phyloP scores from a whole-genome alignment of 2,329 filamentous ascomycete species.

The Nannizziopsis barbatae region DNA sequence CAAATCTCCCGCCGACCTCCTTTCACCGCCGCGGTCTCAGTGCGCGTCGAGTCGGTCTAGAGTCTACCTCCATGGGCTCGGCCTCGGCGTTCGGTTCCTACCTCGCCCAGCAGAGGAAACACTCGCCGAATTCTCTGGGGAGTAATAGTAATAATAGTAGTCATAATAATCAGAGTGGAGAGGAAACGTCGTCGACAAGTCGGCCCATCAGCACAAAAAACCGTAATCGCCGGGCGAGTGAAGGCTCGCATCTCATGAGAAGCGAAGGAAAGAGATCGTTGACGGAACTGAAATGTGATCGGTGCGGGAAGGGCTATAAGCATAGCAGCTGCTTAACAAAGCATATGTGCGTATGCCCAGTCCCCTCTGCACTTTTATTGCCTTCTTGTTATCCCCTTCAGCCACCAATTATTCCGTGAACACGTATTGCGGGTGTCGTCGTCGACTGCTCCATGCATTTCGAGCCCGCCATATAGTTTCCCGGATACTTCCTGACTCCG shows the following conservation, averaged over 20 bases:
- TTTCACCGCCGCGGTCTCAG: conserved; percentile 44
- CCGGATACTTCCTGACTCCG: background rate
- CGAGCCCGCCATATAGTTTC: too few relatives aligned
- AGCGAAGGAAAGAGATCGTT: conserved; percentile 66
- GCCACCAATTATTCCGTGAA: conserved; percentile 13
- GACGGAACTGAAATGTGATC: conserved; percentile 86
- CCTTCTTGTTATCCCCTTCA: conserved; percentile 13
- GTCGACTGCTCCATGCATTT: background rate
- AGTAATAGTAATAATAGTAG: conserved; percentile 15
- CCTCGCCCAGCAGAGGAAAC: conserved; percentile 30
- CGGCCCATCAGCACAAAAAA: conserved; percentile 41
- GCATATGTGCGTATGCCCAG: conserved; percentile 81
- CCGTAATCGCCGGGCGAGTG: conserved; percentile 59
- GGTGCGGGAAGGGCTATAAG: conserved; percentile 99
- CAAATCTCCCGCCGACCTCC: conserved; percentile 43
- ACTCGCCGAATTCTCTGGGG: conserved; percentile 26
- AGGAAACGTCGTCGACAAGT: conserved; percentile 36
- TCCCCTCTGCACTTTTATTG: conserved; percentile 28
- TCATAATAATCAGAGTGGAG: conserved; percentile 33
- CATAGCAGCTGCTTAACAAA: conserved; percentile 99
- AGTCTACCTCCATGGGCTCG: conserved; percentile 49
- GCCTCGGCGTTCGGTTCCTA: conserved; percentile 34
- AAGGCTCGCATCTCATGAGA: conserved; percentile 72
- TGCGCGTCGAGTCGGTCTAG: conserved; percentile 38
- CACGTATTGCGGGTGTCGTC: background rate